Evolutionary conservation across 2,329 filamentous ascomycete species (phyloP).

Genomic region (Colletotrichum falcatum): DNA sequence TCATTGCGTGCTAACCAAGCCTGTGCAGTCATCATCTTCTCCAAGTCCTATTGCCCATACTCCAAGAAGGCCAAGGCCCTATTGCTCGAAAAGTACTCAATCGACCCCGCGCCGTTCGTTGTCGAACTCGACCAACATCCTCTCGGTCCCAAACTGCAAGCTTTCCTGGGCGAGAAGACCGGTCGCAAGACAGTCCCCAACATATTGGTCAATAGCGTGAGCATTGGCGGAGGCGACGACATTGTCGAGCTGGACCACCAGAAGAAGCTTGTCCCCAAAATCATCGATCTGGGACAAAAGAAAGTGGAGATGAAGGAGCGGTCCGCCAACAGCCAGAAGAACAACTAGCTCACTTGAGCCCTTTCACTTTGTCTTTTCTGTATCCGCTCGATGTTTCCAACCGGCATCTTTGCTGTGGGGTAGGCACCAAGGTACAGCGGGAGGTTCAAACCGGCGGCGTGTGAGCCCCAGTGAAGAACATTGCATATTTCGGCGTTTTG

Average conservation of each 20-base stretch:
- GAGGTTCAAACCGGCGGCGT: conserved; percentile 7
- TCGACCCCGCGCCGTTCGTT: conserved; percentile 84
- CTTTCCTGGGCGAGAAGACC: conserved; percentile 77
- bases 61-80: conserved; percentile 88
- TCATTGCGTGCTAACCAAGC: conserved; percentile 26
- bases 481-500: conserved; percentile 41
- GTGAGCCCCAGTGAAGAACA: conserved; percentile 27
- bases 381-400: conserved; percentile 1
- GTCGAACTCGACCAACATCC: conserved; percentile 91
- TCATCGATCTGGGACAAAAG: conserved; percentile 80
- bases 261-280: conserved; percentile 76
- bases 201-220: conserved; percentile 86
- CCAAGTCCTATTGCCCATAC: conserved; percentile 91
- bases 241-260: conserved; percentile 77
- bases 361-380: conserved; percentile 19
- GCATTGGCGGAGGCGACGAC: conserved; percentile 92
- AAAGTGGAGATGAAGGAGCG: conserved; percentile 65
- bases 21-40: conserved; percentile 87
- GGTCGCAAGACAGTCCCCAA: conserved; percentile 91
- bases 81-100: conserved; percentile 85
- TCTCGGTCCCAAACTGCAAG: conserved; percentile 79
- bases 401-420: conserved; percentile 10
- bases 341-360: conserved; percentile 23
- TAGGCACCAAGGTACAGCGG: conserved; percentile 8
- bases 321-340: conserved; percentile 45